Evolutionary conservation across 2,329 filamentous ascomycete species (phyloP), one percentile per base, ranked within the genome.

Genomic region (Aspergillus quadricinctus): DNA sequence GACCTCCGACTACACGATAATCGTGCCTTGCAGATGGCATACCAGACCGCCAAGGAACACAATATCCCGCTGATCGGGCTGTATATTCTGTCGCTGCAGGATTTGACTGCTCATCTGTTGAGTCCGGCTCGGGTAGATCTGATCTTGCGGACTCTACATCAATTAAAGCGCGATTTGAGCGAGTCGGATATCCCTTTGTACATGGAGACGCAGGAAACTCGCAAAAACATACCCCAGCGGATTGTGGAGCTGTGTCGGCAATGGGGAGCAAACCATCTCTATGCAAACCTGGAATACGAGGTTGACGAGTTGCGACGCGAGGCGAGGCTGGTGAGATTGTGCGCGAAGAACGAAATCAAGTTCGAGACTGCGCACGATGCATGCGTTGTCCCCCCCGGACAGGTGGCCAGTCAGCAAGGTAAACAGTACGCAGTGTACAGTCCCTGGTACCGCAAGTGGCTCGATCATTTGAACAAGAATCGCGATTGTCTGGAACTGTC

Each of bases 231-330:
- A 0, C 82, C 86, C 0, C 71, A 70, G 1, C 78, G 85, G 3
- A 78, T 96, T 9, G 64, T 88, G 1, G 81, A 86, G 52, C 75
- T 92, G 43, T 83, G 88, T 69, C 76, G 83, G 29, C 77, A 84
- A 58, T 96, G 90, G 91, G 83, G 83, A 0, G 88, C 84, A 0
- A 87, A 80, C 50, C 88, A 94, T 65, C 62, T 96, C 2, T 95
- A 86, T 66, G 86, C 88, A 49, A 96, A 96, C 68, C 84, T 92
- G 56, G 92, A 96, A 70, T 96, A 96, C 66, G 92, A 96, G 71
- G 90, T 95, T 0, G 92, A 97, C 68, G 92, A 96, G 74, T 74
- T 96, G 56, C 80, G 92, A 46, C 81, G 92, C 5, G 92, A 97
- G 65, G 84, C 86, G 1, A 78, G 78, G 28, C 74, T 96, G 66